Evolutionary conservation across 495 filamentous ascomycete species (phyloP), one percentile per base, ranked within the genome.

Genomic region (Sporormia fimetaria): DNA sequence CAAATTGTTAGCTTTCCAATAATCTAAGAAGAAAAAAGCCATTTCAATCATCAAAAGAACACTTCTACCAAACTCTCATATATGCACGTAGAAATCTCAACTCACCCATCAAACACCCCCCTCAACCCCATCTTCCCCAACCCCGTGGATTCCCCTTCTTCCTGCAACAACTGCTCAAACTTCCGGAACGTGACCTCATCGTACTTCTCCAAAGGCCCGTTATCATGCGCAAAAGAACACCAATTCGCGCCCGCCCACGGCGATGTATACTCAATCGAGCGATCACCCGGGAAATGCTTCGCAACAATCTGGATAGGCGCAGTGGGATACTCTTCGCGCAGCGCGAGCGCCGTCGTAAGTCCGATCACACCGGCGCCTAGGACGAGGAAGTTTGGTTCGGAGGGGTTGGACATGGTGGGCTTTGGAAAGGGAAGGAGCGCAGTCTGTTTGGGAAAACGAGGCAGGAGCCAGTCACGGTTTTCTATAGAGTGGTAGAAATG

Each of bases 181-280:
- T 60, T 60, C 16, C 39, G 14, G 40, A 62, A 64, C 1, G 63
- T 65, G 24, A 62, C 43, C 2, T 21, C 30, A 17, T 67, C 64
- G 58, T 62, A 65, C 10, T 44, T 32, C 18, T 61, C 58, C 11
- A 58, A 45, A 1, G 46, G 41, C 8, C 58, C 56, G 35, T 50
- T 57, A 27, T 61, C 58, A 4, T 44, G 45, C n/a, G 57, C 55
- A 3, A 54, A 35, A 22, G 38, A 44, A 4, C 44, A 32, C 57
- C 57, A 60, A 31, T 60, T 60, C 16, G 57, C 57, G 21, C 50
- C 54, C 3, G 50, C 56, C 57, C 56, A 61, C 3, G 55, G 57
- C 3, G 56, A 58, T 2, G 47, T 40, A 25, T 58, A 61, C 4
- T 49, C 39, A 12, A 56, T 45, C 15, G 37, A 42, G n/a, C 44